Base-by-base conservation (phyloP, 192 early-diverging fungal species). In the Coemansia sp. region DNA sequence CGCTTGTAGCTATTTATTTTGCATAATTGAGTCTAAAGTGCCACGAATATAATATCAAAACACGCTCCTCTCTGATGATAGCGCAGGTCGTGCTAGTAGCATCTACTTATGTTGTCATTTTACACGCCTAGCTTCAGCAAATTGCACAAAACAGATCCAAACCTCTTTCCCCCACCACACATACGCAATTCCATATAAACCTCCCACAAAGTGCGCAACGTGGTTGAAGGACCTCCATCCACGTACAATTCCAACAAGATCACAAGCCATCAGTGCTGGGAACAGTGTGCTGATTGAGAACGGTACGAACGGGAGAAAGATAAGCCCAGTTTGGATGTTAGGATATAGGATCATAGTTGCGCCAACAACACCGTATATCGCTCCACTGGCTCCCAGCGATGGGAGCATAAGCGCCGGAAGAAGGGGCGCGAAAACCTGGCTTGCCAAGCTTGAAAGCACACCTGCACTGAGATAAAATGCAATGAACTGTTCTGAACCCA, bases 311-410 rank as follows among this genome's bases (percentile, higher is more conserved):
- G 87, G 84, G 26, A 91, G 66, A 62, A 91, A 90, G 21, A 91
- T 84, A 7, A 91, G 62, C 33, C 75, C 79, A 1, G 91, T 73
- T 20, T 79, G 79, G 10, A 86, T 64, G 23, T 87, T 60, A 0
- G 91, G 91, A 34, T 83, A 81, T 60, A 87, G 20, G 31, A 85
- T 70, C 26, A 87, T 86, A 0, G 81, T 83, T 0, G 84, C 82
- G 34, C 86, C 85, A 8, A 96, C 29, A 34, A 91, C 84, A 12
- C 87, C 86, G 63, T 87, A 95, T 15, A 94, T 72, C 3, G 91
- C 93, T 0, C 94, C 94, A 64, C 86, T 90, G 23, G 95, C 95
- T 21, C 95, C 95, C 35, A 96, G 72, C 20, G 85, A 84, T 2
- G 91, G 87, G 42, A 87, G 63, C 12, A 90, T 81, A 62, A 64